phyloP scores from a whole-genome alignment of 139 green algal genomes.

The Chlorella sp. region DNA sequence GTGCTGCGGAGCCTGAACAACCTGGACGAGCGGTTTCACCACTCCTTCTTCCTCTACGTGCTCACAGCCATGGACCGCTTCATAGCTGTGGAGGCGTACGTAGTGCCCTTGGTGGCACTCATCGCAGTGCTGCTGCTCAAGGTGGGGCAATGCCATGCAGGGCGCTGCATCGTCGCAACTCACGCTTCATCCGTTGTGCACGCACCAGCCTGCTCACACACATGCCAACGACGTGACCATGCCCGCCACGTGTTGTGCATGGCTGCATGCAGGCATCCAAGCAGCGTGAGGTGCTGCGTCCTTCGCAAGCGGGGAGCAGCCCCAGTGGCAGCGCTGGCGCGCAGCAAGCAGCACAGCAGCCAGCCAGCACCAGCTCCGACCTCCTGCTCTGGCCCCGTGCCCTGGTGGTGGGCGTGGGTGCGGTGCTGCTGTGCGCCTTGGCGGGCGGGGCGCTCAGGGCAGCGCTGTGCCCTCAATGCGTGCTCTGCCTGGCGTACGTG shows the following conservation, averaged over 20 bases:
- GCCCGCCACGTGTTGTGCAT: not conserved
- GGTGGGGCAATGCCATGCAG: conserved; percentile 23
- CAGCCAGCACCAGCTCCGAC: not conserved
- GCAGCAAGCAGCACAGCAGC: not conserved
- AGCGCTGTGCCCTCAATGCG: not conserved
- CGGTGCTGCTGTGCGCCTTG: not conserved
- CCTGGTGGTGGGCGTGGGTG: not conserved
- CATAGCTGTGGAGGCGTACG: conserved; percentile 63
- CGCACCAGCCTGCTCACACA: not conserved
- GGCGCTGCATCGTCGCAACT: not conserved
- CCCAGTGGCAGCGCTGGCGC: not conserved
- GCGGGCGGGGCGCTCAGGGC: not conserved
- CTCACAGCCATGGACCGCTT: conserved; percentile 37
- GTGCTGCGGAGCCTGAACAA: conserved; percentile 62
- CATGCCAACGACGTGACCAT: too few relatives aligned
- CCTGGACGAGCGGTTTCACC: conserved; percentile 78
- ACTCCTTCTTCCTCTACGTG: conserved; percentile 72
- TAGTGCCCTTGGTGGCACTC: conserved; percentile 48
- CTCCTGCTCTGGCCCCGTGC: not conserved
- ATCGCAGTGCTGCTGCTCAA: conserved; percentile 52
- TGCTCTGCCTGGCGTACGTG: too few relatives aligned
- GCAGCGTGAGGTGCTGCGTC: too few relatives aligned
- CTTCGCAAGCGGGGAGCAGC: too few relatives aligned
- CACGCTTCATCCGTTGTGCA: not conserved
- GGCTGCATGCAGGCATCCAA: not conserved